Conservation (phyloP, 2,329 filamentous ascomycete genomes). For the Zymoseptoria crescenta region DNA sequence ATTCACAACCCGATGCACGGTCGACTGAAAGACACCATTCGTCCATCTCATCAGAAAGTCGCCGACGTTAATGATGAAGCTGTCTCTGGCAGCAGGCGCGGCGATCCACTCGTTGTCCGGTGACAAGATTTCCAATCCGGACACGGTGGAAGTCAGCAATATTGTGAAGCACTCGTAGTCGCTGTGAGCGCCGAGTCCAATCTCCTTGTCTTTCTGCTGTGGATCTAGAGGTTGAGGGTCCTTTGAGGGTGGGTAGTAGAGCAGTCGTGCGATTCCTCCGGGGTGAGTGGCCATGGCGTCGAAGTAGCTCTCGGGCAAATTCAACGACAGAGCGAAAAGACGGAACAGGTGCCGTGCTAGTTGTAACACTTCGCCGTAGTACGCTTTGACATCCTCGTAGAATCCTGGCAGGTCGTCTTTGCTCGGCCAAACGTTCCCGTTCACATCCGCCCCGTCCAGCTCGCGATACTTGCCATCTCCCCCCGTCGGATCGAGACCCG, state of each 20-base stretch:
- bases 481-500: conserved; percentile 31
- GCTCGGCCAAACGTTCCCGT: conserved; percentile 34
- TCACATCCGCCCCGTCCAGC: conserved; percentile 31
- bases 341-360: conserved; percentile 35
- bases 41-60: conserved; percentile 45
- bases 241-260: conserved; percentile 33
- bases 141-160: conserved; percentile 20
- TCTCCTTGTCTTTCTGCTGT: conserved; percentile 20
- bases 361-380: conserved; percentile 33
- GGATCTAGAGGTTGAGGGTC: conserved; percentile 14
- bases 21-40: conserved; percentile 36
- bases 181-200: conserved; percentile 32
- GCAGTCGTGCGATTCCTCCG: conserved; percentile 34
- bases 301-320: conserved; percentile 33
- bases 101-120: conserved; percentile 38
- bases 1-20: conserved; percentile 41
- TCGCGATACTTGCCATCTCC: conserved; percentile 37
- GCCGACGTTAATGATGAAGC: conserved; percentile 44
- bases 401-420: conserved; percentile 35
- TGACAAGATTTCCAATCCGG: conserved; percentile 24
- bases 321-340: conserved; percentile 35
- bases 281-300: conserved; percentile 35
- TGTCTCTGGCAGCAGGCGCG: conserved; percentile 38
- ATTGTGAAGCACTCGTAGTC: conserved; percentile 29
- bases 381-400: conserved; percentile 30